Evolutionary conservation across 1,284 basidiomycete genomes (phyloP), one percentile per base, ranked within the genome.

Genomic region (Cryptococcus deneoformans): DNA sequence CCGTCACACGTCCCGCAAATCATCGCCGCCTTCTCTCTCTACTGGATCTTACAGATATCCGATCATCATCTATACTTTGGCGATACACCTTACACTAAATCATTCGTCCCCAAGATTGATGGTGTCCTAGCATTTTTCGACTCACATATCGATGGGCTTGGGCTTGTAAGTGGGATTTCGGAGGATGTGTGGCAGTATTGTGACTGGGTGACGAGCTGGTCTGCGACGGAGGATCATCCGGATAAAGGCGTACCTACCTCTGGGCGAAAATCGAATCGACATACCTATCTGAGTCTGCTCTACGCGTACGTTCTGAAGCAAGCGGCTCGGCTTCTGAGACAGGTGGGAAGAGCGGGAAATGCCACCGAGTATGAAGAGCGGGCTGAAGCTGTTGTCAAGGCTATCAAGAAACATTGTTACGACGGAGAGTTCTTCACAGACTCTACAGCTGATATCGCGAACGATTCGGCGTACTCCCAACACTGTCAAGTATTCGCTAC

Each of bases 201-300:
- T 53, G 68, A 70, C 51, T 70, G 68, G 68, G 63, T 65, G 7
- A 58, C 56, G 5, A 57, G 44, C 2, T 70, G 64, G 63, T 16
- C 47, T 14, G 63, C 63, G 9, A 61, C 59, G 5, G 57, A 54
- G 10, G 55, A 59, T 6, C 63, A 67, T 44, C 59, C 61, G 5
- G 63, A 65, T 43, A 67, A 67, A 42, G 69, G 69, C 9, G 65
- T 68, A 5, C 69, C 0, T 68, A 5, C 69, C 0, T 61, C 65
- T 2, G 69, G 69, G 1, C 46, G 69, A 4, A 58, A 59, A 38
- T 56, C 47, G 6, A 67, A 66, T 54, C 55, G 62, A 20, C 65
- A 67, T 43, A 67, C 69, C 2, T 70, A 63, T 49, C 64, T 70
- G 56, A 66, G 62, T 50, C 57, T 70, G 57, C 64, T 70, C 2